A percentile compares a stretch with the other conserved stretches of the same genome.
Conservation (phyloP, 176 grass and related monocot species). For the Lolium perenne region DNA sequence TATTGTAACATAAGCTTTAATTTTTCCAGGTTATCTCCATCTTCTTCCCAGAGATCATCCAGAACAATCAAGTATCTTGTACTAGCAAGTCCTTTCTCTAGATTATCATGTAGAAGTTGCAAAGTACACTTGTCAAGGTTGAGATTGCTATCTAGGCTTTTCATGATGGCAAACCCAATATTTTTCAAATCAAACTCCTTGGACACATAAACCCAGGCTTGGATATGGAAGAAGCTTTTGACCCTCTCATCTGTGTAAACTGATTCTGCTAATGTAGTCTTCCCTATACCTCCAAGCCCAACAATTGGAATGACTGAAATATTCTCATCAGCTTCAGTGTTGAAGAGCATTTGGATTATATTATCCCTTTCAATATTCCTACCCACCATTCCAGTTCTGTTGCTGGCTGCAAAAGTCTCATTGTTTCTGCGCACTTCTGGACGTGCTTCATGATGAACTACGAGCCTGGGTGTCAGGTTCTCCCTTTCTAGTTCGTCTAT, state of each 20-base stretch:
- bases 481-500: too few species aligned
- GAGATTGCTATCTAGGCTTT: too few species aligned
- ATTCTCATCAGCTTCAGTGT: neutral
- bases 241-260: neutral
- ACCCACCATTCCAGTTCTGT: too few species aligned
- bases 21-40: neutral
- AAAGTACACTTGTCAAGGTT: neutral
- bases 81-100: neutral
- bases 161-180: neutral
- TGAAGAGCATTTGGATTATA: too few species aligned
- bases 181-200: neutral
- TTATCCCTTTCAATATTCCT: too few species aligned
- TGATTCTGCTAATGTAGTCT: neutral
- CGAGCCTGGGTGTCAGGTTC: too few species aligned
- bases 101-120: neutral
- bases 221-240: neutral
- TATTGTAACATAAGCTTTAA: neutral
- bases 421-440: too few species aligned
- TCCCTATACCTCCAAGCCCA: neutral
- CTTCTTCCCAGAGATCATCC: slow-evolving; percentile 12
- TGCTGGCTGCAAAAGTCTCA: too few species aligned
- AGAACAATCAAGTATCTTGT: slow-evolving; percentile 11
- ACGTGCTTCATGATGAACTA: too few species aligned
- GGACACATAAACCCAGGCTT: neutral
- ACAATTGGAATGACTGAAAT: neutral